Percentiles rank a stretch among this genome's conserved stretches.
Evolutionary conservation across 2,329 filamentous ascomycete genomes (phyloP).

Genomic region (Ambrosiella xylebori): DNA sequence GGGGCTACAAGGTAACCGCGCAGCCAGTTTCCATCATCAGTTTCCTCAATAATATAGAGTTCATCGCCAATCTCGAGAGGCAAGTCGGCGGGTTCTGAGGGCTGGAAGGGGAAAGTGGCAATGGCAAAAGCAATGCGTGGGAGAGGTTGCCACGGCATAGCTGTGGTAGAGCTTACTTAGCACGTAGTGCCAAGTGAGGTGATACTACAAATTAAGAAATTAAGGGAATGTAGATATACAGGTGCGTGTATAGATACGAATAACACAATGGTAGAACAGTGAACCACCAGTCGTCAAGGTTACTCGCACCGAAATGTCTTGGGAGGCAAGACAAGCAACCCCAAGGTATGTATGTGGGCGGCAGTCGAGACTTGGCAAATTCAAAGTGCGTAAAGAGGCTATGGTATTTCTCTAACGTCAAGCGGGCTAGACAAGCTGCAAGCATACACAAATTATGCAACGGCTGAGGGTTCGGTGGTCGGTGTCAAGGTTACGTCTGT

Average conservation of each 20-base stretch:
- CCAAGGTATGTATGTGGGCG: background rate
- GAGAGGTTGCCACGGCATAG: constrained; percentile 94
- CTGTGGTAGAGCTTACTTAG: constrained; percentile 11
- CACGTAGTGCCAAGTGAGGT: background rate
- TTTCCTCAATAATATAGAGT: constrained; percentile 96
- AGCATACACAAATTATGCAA: background rate
- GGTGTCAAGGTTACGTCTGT: background rate
- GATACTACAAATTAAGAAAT: background rate
- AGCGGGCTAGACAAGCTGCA: background rate
- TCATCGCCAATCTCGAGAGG: constrained; percentile 97
- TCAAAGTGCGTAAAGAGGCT: background rate
- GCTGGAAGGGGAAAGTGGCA: constrained; percentile 84
- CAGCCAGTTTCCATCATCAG: constrained; percentile 80
- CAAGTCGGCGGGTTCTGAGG: constrained; percentile 72
- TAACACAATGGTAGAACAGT: background rate
- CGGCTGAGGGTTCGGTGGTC: background rate
- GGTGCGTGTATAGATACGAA: background rate
- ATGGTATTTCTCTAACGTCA: background rate
- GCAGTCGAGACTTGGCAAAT: background rate
- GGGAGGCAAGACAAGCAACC: background rate
- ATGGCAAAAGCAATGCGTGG: constrained; percentile 96
- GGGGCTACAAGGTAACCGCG: constrained; percentile 90
- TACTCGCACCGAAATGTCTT: background rate
- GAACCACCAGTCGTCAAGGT: background rate
- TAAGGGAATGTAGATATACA: background rate